A percentile compares a stretch with the other conserved stretches of the same genome.
These are phyloP conservation scores for Lepidium africanum DNA, from an alignment of 345 rosid genomes.

Conservation along the genomic window DNA sequence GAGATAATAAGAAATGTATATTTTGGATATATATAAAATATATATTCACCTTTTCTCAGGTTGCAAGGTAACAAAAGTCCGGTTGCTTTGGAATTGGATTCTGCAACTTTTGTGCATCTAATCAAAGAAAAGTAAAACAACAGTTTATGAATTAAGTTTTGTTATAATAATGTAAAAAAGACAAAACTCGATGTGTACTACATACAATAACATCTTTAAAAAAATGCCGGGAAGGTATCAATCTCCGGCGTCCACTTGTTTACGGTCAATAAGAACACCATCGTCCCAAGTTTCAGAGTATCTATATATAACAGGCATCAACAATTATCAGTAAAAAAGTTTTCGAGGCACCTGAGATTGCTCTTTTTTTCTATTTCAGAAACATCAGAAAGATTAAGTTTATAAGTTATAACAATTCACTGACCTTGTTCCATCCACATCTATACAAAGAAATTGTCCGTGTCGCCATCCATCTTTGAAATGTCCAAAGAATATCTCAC, in stretches of 20 bases:
- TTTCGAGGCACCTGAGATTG: background rate
- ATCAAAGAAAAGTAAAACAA: background rate
- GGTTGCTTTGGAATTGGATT: slow-evolving; percentile 2
- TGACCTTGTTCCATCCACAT: slow-evolving; percentile 76
- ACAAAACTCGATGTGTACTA: background rate
- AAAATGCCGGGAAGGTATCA: background rate
- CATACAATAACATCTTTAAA: slow-evolving; percentile 1
- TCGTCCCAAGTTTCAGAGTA: slow-evolving; percentile 69
- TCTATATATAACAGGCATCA: slow-evolving; percentile 26
- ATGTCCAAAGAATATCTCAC: slow-evolving; percentile 73
- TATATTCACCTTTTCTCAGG: slow-evolving; percentile 9
- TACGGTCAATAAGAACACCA: slow-evolving; percentile 51
- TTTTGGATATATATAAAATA: background rate
- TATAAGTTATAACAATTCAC: background rate
- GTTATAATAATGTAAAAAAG: background rate
- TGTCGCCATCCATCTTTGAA: slow-evolving; percentile 94
- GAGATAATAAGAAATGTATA: background rate
- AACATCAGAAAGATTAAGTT: background rate
- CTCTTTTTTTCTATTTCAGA: background rate
- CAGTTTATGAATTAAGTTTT: background rate
- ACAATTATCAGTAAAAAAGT: background rate
- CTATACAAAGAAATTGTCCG: slow-evolving; percentile 68
- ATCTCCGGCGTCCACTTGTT: slow-evolving; percentile 43
- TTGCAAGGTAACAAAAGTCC: slow-evolving; percentile 15
- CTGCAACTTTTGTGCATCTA: background rate